Conservation (phyloP, 371 early-diverging fungal species). For the Mortierella sp. region DNA sequence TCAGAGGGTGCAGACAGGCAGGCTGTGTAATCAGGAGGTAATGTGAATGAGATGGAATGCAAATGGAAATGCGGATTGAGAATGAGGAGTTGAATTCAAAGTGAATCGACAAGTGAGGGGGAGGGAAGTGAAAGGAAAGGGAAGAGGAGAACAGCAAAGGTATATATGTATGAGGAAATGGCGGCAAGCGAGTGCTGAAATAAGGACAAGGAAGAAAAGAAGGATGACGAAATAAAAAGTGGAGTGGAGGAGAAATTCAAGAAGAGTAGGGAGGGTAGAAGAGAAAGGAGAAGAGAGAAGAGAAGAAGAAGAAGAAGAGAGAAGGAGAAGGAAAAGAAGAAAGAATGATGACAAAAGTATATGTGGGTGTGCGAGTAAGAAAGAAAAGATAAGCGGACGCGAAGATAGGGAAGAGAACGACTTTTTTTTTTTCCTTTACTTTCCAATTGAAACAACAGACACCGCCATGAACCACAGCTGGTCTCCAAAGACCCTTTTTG, state of each 20-base stretch:
- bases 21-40: conserved; percentile 4
- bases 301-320: neutral
- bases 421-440: neutral
- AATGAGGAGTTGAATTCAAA: conserved; percentile 9
- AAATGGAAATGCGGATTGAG: neutral
- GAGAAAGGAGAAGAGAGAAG: neutral
- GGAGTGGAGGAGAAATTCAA: conserved; percentile 2
- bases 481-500: neutral
- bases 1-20: neutral
- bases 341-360: neutral
- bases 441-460: neutral
- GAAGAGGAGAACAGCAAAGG: neutral
- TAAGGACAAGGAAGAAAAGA: neutral
- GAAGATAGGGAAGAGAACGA: neutral
- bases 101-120: conserved; percentile 9
- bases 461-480: neutral
- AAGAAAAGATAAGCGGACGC: neutral
- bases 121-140: neutral
- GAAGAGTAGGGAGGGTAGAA: neutral
- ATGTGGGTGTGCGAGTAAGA: neutral
- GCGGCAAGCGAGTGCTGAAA: conserved; percentile 5
- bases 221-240: neutral
- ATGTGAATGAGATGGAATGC: neutral
- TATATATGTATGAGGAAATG: neutral
- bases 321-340: neutral